Evolutionary conservation across 2,329 filamentous ascomycete genomes (phyloP).

Genomic region (Trichothecium roseum): DNA sequence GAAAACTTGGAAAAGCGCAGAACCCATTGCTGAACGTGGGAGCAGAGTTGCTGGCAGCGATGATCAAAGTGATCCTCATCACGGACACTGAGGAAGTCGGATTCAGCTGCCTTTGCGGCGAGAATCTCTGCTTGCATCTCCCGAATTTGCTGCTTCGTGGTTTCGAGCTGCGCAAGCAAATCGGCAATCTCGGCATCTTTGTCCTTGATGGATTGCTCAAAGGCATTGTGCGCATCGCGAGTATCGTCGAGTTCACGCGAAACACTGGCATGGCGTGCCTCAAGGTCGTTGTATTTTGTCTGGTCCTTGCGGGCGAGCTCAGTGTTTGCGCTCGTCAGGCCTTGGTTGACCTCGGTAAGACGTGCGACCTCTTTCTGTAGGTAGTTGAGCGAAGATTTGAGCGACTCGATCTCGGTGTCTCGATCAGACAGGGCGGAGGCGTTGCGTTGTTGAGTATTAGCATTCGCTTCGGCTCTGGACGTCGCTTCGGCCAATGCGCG

Average conservation of each 20-base stretch:
- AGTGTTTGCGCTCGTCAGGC: conserved; percentile 65
- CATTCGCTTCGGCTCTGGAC: conserved; percentile 53
- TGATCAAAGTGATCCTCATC: conserved; percentile 95
- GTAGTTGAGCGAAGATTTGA: conserved; percentile 68
- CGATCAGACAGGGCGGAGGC: conserved; percentile 67
- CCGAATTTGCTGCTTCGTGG: conserved; percentile 53
- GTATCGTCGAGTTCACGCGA: conserved; percentile 60
- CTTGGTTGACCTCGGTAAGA: conserved; percentile 73
- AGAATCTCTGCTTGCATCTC: conserved; percentile 44
- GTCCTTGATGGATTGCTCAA: conserved; percentile 56
- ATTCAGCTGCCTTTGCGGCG: conserved; percentile 48
- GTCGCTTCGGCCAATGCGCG: conserved; percentile 65
- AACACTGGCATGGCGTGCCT: conserved; percentile 55
- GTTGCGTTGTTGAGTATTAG: conserved; percentile 47
- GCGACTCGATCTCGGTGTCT: conserved; percentile 75
- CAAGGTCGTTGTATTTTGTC: conserved; percentile 52
- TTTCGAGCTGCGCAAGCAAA: conserved; percentile 68
- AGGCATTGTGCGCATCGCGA: conserved; percentile 52
- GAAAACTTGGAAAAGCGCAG: conserved; percentile 96
- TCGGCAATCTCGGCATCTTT: conserved; percentile 77
- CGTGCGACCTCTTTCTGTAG: conserved; percentile 74
- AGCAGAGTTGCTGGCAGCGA: conserved; percentile 88
- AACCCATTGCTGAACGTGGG: conserved; percentile 96
- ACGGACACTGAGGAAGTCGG: conserved; percentile 63
- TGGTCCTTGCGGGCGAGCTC: conserved; percentile 68